Evolutionary conservation across 2,329 filamentous ascomycete genomes (phyloP), one percentile per base, ranked within the genome.

Genomic region (Venturia nashicola): DNA sequence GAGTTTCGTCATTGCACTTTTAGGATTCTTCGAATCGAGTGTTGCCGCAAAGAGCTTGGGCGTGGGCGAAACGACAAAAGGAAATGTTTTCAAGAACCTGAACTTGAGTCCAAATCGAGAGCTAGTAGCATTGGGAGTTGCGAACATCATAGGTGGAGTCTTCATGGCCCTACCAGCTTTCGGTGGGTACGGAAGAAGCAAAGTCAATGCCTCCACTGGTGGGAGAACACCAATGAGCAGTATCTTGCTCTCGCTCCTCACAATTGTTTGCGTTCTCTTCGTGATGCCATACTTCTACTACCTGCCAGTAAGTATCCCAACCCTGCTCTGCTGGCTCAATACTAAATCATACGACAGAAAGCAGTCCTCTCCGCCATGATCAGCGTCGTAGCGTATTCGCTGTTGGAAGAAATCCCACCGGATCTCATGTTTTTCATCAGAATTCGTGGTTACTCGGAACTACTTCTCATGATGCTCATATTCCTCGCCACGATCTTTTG

Each of bases 11-110:
- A 96, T 99, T 67, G 91, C 92, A 0, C 81, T 99, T 32, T 85
- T 99, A 0, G 94, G 94, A n/a, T 99, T 99, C 76, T 99, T 99
- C 70, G 94, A 99, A 75, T 96, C 91, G 2, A 96, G 91, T 0
- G 91, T 99, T 14, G 94, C 94, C 0, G 94, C 94, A 43, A 97
- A 97, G 76, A 93, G 90, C 67, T 78, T 99, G 2, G 89, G 88
- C 16, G 79, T 78, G 59, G 79, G 79, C 7, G 83, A 78, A 64
- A 69, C 70, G 12, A 74, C 72, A 12, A 77, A 84, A 51, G 79
- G 79, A 61, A 84, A 87, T 67, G 84, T 84, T 11, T 87, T 97
- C 40, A 83, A 89, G 65, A 88, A 86, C 40, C 90, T 97, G 72
- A 84, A 88, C 62, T 80, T 97, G 51, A 96, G 91, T 72, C 85